A percentile compares a stretch with the other conserved stretches of the same genome.
Conservation (phyloP, 441 rosid genomes). For the Pelargonium citronellum region DNA sequence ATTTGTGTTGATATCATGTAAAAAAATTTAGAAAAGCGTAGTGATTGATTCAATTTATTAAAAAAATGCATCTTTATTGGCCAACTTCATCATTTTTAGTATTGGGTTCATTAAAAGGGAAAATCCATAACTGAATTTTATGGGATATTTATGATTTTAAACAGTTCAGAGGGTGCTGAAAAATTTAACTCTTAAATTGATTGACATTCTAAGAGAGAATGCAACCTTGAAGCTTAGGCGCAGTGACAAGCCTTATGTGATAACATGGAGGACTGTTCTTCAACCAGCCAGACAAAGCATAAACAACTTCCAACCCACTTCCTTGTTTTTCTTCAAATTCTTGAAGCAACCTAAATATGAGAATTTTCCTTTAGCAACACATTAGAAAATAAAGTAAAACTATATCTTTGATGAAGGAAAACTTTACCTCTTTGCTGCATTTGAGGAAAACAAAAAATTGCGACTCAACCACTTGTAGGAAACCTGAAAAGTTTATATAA, state of each 20-base stretch:
- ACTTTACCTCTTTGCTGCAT: conserved; percentile 64
- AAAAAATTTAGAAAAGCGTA: too few species aligned
- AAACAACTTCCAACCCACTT: conserved; percentile 55
- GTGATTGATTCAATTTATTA: too few species aligned
- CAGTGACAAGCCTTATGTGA: conserved; percentile 56
- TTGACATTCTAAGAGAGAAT: conserved; percentile 10
- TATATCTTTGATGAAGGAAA: conserved; percentile 13
- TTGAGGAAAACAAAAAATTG: conserved; percentile 63
- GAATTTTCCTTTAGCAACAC: conserved; percentile 5
- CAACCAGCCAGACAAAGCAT: conserved; percentile 73
- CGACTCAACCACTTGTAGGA: conserved; percentile 96
- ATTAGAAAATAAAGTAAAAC: neutral
- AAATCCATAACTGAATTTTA: too few species aligned
- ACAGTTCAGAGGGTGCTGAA: too few species aligned
- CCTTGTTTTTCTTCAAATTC: conserved; percentile 58
- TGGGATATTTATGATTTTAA: too few species aligned
- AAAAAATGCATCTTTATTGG: too few species aligned
- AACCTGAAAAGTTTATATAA: conserved; percentile 44
- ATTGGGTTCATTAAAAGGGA: too few species aligned
- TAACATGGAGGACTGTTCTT: conserved; percentile 54
- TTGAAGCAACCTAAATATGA: conserved; percentile 55
- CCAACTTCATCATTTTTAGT: too few species aligned
- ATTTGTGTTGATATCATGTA: too few species aligned
- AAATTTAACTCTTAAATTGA: neutral
- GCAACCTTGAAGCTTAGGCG: conserved; percentile 64